phyloP scores from a whole-genome alignment of 257 asterid species.

The Lycium ferocissimum region DNA sequence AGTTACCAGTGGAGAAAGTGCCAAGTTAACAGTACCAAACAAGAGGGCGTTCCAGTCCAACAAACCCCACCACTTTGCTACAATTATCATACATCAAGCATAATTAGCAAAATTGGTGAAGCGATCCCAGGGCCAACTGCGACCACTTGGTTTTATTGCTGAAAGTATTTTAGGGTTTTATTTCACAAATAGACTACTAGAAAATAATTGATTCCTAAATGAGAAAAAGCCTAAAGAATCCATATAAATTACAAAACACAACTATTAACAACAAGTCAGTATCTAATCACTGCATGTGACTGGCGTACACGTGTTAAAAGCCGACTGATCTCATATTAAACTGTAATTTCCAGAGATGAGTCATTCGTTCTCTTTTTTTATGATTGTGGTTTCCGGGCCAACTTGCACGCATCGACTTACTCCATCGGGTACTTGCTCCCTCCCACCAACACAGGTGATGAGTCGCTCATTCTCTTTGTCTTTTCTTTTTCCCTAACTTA shows the following conservation, averaged over 20 bases:
- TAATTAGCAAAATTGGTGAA: not conserved
- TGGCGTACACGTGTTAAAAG: not conserved
- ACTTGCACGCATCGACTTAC: not conserved
- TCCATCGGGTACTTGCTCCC: not conserved
- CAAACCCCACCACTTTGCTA: conserved; percentile 13
- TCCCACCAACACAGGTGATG: not conserved
- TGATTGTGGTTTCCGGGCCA: not conserved
- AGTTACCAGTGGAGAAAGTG: not conserved
- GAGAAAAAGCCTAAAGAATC: conserved; percentile 4
- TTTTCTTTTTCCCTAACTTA: not conserved
- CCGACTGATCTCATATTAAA: not conserved
- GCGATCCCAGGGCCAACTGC: not conserved
- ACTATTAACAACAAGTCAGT: not conserved
- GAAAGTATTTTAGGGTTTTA: not conserved
- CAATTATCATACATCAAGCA: not conserved
- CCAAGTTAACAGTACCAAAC: not conserved
- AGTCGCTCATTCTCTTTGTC: not conserved
- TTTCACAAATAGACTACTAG: not conserved
- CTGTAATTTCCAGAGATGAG: not conserved
- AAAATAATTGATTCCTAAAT: not conserved
- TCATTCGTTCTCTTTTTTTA: not conserved
- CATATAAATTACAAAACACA: not conserved
- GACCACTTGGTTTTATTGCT: not conserved
- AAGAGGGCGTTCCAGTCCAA: conserved; percentile 1
- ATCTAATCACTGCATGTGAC: not conserved